Percentiles rank a stretch among this genome's conserved stretches.
phyloP scores from a whole-genome alignment of 495 filamentous ascomycete species.

The Choiromyces venosus region DNA sequence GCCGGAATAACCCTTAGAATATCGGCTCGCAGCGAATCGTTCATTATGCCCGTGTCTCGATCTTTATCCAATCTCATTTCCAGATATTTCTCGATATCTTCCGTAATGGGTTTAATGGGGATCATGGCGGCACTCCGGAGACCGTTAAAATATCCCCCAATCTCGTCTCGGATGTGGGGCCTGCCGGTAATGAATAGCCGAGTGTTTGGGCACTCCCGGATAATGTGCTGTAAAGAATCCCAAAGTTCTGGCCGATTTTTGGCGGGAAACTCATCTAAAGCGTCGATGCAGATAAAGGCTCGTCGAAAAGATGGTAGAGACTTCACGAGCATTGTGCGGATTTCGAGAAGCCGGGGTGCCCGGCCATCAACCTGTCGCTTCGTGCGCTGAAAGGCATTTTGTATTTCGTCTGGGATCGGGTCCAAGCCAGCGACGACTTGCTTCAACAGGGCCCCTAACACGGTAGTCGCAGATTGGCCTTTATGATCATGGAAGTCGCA shows the following conservation, averaged over 20 bases:
- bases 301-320: neutral
- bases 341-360: neutral
- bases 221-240: neutral
- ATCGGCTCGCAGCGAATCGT: neutral
- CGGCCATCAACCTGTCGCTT: neutral
- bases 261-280: neutral
- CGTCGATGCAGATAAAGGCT: neutral
- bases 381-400: neutral
- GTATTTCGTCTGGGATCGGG: neutral
- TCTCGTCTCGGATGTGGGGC: neutral
- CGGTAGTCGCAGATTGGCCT: neutral
- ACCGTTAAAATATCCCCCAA: neutral
- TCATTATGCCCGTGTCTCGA: neutral
- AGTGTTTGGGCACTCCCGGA: neutral
- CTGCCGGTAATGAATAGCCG: neutral
- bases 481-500: neutral
- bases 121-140: neutral
- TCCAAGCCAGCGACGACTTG: neutral
- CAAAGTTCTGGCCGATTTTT: neutral
- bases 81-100: neutral
- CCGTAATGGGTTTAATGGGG: neutral
- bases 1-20: neutral
- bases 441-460: neutral
- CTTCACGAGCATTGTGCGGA: neutral
- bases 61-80: neutral